Conservation (phyloP, 495 filamentous ascomycete species). For the Tuber calosporum region DNA sequence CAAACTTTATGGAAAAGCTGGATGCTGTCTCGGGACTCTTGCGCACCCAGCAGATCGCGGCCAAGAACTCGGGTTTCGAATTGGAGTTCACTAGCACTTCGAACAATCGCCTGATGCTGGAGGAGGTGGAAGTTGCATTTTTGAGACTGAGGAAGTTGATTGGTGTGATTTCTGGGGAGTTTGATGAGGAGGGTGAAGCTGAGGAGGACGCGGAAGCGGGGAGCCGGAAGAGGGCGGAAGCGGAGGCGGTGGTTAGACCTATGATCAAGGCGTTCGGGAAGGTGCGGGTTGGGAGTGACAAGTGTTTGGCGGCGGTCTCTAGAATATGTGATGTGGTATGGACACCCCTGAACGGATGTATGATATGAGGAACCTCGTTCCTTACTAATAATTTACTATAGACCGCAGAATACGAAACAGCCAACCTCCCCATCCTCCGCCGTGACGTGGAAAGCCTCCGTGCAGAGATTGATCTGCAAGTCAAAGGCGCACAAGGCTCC, state of each 20-base stretch:
- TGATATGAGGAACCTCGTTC: neutral
- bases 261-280: slow-evolving; percentile 36
- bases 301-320: slow-evolving; percentile 15
- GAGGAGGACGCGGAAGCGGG: slow-evolving; percentile 10
- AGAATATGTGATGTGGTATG: slow-evolving; percentile 27
- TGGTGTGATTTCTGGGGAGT: slow-evolving; percentile 28
- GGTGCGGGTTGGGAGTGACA: slow-evolving; percentile 21
- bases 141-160: slow-evolving; percentile 26
- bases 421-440: slow-evolving; percentile 13
- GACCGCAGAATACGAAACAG: slow-evolving; percentile 19
- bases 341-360: neutral
- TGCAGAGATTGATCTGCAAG: slow-evolving; percentile 18
- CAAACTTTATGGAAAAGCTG: slow-evolving; percentile 24
- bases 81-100: slow-evolving; percentile 22
- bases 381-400: slow-evolving; percentile 5
- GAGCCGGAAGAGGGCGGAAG: slow-evolving; percentile 18
- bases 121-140: slow-evolving; percentile 33
- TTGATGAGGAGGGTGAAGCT: slow-evolving; percentile 16
- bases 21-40: slow-evolving; percentile 22
- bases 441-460: slow-evolving; percentile 21
- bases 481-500: slow-evolving; percentile 5
- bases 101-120: slow-evolving; percentile 26
- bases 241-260: slow-evolving; percentile 26
- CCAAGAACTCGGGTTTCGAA: slow-evolving; percentile 30
- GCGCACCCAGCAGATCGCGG: slow-evolving; percentile 16